Base-by-base conservation (phyloP, 768 basidiomycete species). In the Tylopilus subfusipes region DNA sequence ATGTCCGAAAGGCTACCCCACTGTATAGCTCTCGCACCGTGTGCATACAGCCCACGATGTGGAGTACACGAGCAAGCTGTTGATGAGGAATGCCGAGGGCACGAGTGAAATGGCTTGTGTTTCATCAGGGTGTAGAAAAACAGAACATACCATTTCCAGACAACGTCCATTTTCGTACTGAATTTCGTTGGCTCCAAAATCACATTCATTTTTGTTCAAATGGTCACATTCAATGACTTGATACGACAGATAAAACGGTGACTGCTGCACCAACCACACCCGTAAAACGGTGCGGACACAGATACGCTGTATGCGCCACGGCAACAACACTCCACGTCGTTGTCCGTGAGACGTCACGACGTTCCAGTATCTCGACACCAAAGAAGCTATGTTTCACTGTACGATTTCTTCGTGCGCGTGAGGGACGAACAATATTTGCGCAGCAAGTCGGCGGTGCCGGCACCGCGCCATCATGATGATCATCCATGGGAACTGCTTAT, bases 131-230 rank as follows among this genome's bases (percentile, higher is more conserved):
- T 52, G 59, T 58, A 50, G 22, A 40, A 46, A 52, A 38, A 69
- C 52, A 61, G 66, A 54, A 18, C 54, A 58, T 56, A 56, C 67
- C 56, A 57, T 65, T 63, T 65, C 29, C 5, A 57, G 67, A 57
- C 44, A 44, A 42, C 0, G 16, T 13, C 52, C 43, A 21, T 42
- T 56, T 61, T 57, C 8, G 57, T 48, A 25, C 39, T 22, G 38
- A 42, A 43, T 33, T 48, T 34, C 33, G 42, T 36, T 43, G 48
- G 34, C 44, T 19, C 42, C 34, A 19, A 31, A 46, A 25, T 22
- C 36, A 56, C 38, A 24, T 48, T 55, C 39, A 22, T n/a, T 54
- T 50, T 48, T 48, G 58, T 64, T 56, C 52, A 59, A 42, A 38
- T 39, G 50, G 38, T 46, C 48, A 42, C 19, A 19, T 24, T n/a